Percentiles rank a stretch among this genome's conserved stretches.
phyloP scores from a whole-genome alignment of 352 stramenopile genomes.

The Phytophthora pistaciae region DNA sequence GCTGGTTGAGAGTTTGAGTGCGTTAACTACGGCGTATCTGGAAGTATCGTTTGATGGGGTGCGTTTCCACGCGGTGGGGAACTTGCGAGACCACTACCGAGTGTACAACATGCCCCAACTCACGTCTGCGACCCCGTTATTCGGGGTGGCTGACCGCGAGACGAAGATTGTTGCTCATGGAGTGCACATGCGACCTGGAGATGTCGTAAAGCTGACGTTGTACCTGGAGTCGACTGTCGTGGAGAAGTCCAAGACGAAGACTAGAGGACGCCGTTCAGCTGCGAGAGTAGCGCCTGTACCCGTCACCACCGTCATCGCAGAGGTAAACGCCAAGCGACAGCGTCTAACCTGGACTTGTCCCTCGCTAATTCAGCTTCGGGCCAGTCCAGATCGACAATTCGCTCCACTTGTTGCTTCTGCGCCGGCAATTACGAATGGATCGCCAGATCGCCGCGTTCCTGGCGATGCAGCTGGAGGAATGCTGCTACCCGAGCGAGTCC shows the following conservation, averaged over 20 bases:
- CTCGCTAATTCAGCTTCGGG: constrained; percentile 33
- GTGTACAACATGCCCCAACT: constrained; percentile 74
- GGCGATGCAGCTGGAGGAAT: constrained; percentile 34
- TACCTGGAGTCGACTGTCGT: constrained; percentile 36
- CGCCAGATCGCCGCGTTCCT: constrained; percentile 14
- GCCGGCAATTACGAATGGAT: constrained; percentile 5
- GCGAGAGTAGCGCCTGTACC: constrained; percentile 18
- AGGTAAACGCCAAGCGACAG: constrained; percentile 57
- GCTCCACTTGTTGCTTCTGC: constrained; percentile 21
- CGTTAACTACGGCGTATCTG: constrained; percentile 42
- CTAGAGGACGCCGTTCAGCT: constrained; percentile 8
- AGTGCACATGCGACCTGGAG: constrained; percentile 44
- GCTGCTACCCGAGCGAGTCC: constrained; percentile 50
- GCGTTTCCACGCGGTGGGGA: constrained; percentile 57
- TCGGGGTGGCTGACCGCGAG: constrained; percentile 53
- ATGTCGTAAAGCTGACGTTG: constrained; percentile 55
- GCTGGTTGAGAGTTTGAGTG: constrained; percentile 40
- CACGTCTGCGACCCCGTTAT: constrained; percentile 54
- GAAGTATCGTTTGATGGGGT: constrained; percentile 67
- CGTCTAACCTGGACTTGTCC: constrained; percentile 61
- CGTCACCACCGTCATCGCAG: constrained; percentile 36
- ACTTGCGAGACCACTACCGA: constrained; percentile 57
- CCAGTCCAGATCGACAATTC: constrained; percentile 27
- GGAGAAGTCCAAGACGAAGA: constrained; percentile 17
- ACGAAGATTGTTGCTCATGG: constrained; percentile 57